phyloP scores from a whole-genome alignment of 2,329 filamentous ascomycete genomes.

The Sporothrix schenckii region DNA sequence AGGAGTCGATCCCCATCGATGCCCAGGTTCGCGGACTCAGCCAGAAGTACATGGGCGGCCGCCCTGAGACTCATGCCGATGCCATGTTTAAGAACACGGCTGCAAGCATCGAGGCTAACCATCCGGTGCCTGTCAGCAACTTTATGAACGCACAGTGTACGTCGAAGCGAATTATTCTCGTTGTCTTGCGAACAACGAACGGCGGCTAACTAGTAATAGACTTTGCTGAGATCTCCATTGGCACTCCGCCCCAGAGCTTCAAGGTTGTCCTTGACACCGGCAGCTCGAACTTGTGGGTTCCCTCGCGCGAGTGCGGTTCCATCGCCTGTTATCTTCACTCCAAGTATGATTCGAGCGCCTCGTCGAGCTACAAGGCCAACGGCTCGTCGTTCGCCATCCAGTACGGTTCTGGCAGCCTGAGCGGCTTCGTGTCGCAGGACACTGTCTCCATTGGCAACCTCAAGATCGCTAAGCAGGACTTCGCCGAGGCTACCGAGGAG shows the following conservation, averaged over 20 bases:
- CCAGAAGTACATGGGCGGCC: slow-evolving; percentile 94
- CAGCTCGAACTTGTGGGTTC: slow-evolving; percentile 99
- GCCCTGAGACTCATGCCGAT: slow-evolving; percentile 69
- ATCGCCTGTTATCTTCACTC: slow-evolving; percentile 97
- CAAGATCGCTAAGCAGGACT: slow-evolving; percentile 84
- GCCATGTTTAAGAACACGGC: slow-evolving; percentile 78
- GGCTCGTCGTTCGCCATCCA: slow-evolving; percentile 88
- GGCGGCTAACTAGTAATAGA: slow-evolving; percentile 55
- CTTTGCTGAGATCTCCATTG: slow-evolving; percentile 94
- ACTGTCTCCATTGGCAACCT: slow-evolving; percentile 85
- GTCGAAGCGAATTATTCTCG: slow-evolving; percentile 43
- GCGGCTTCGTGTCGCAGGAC: slow-evolving; percentile 91
- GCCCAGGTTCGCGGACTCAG: slow-evolving; percentile 79
- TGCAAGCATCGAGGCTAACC: slow-evolving; percentile 65
- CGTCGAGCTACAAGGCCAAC: slow-evolving; percentile 91
- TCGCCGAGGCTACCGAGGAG: slow-evolving; percentile 94
- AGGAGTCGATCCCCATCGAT: slow-evolving; percentile 79
- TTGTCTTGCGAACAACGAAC: background rate
- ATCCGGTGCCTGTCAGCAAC: slow-evolving; percentile 90
- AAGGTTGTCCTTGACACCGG: slow-evolving; percentile 99
- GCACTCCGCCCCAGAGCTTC: slow-evolving; percentile 89
- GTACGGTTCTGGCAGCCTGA: slow-evolving; percentile 93
- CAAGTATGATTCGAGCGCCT: slow-evolving; percentile 91
- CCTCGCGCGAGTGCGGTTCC: slow-evolving; percentile 83
- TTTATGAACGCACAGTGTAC: slow-evolving; percentile 98